Base-by-base conservation (phyloP, 768 basidiomycete species). In the Amanita pseudoporphyria region DNA sequence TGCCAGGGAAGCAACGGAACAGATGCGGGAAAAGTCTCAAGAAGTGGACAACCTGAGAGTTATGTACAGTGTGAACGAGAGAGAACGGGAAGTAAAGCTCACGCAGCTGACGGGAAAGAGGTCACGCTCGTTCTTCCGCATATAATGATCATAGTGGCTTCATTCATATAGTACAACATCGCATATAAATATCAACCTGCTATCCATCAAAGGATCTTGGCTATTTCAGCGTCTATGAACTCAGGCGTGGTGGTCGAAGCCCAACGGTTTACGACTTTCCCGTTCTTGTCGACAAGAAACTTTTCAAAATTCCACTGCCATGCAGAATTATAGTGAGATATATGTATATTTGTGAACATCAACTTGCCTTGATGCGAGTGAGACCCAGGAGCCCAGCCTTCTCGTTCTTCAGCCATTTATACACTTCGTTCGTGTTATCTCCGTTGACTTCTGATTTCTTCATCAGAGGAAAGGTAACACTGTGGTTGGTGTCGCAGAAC, bases 401-500 rank as follows among this genome's bases (percentile, higher is more conserved):
- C 65, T 89, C 71, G 22, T 71, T 67, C 71, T 96, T 95, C 55
- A 95, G 74, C 78, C 81, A 93, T 52, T 84, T 77, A 73, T 76
- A 94, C 0, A 92, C 84, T 56, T 86, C 77, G 66, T 92, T 92
- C 52, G 87, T 80, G 55, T 74, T 69, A 56, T 84, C 80, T 3
- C 93, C 93, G 63, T 96, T 97, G 35, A 96, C 94, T 45, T 96
- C 88, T 16, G 85, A 85, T 69, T 95, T 97, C 70, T 81, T 85
- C 82, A 89, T 87, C 44, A 97, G 67, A 9, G 89, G 89, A 73
- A 95, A 95, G 6, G 78, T 79, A 22, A 97, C 92, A 14, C 89
- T 89, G 62, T 93, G 82, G 71, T 93, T 95, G 53, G 79, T 59
- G 45, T 77, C 69, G 69, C 89, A 91, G 65, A 86, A 87, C 59